Base-by-base conservation (phyloP, 1,139 yeast species). In the Candida sp. region DNA sequence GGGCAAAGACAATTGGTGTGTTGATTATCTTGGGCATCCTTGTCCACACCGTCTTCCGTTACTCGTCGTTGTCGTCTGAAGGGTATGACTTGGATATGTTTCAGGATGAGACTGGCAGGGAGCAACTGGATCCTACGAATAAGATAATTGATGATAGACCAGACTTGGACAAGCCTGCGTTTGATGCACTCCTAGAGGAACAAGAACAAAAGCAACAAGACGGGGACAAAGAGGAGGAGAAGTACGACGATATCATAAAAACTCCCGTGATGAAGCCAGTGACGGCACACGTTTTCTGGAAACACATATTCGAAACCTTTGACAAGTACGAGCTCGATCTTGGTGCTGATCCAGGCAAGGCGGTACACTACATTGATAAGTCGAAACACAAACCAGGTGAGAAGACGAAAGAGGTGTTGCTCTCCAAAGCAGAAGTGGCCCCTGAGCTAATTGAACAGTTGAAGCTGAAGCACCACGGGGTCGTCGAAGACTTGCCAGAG, bases 341-440 rank as follows among this genome's bases (percentile, higher is more conserved):
- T 22, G 56, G 51, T 4, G 56, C 52, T 2, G 59, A 62, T 11
- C 39, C 62, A 7, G 58, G 56, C 8, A 53, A 58, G 2, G 68
- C 69, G 1, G 61, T 73, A 12, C 54, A 57, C 32, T 69, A 68
- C 51, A 56, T 63, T 6, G 65, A 63, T 7, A 58, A 58, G 46
- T 59, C 60, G 7, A 32, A 48, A 27, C 70, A 68, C n/a, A 54
- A 62, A 25, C 53, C 58, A 11, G 71, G 70, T 1, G 61, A 62
- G 1, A 61, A 62, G 8, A 65, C 71, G 6, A 70, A 70, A 51
- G 65, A 63, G 4, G 63, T 59, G 2, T 60, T 74, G 30, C 54
- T 70, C 22, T 66, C 75, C 1, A 68, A 67, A 48, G 76, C 77
- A 1, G 49, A 48, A 5, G 63, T 74, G 1, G 54, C 67, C 0